Conservation (phyloP, 139 green algal species). For the Yamagishiella unicocca region DNA sequence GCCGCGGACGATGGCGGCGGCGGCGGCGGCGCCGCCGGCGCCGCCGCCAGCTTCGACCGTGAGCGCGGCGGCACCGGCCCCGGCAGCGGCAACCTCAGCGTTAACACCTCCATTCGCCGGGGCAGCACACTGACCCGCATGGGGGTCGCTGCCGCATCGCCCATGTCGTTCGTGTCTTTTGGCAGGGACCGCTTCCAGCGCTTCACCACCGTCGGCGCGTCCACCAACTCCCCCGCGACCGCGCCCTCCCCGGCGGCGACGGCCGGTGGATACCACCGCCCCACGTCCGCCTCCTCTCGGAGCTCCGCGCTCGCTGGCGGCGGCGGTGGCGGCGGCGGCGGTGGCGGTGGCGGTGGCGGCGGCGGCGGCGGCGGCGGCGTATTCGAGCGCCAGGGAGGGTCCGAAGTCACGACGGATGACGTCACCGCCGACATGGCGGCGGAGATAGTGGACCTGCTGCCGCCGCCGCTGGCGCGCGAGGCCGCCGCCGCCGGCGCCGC, state of each 20-base stretch:
- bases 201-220: background rate
- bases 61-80: background rate
- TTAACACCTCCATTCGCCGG: background rate
- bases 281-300: background rate
- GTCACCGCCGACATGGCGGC: constrained; percentile 57
- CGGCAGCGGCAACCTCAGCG: background rate
- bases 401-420: constrained; percentile 52
- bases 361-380: background rate
- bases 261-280: background rate
- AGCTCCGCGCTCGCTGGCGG: background rate
- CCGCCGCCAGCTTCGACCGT: constrained; percentile 8
- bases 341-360: too few species aligned
- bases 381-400: background rate
- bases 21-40: background rate
- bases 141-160: background rate
- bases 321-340: background rate
- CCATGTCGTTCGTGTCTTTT: background rate
- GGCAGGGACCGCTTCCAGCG: constrained; percentile 11
- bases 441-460: constrained; percentile 65
- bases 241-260: background rate
- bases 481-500: constrained; percentile 44
- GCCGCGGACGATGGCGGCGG: background rate
- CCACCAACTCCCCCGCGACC: background rate
- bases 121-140: too few species aligned
- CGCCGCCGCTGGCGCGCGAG: constrained; percentile 52